Base-by-base conservation (phyloP, 768 basidiomycete genomes). In the Pleurotus tuoliensis region DNA sequence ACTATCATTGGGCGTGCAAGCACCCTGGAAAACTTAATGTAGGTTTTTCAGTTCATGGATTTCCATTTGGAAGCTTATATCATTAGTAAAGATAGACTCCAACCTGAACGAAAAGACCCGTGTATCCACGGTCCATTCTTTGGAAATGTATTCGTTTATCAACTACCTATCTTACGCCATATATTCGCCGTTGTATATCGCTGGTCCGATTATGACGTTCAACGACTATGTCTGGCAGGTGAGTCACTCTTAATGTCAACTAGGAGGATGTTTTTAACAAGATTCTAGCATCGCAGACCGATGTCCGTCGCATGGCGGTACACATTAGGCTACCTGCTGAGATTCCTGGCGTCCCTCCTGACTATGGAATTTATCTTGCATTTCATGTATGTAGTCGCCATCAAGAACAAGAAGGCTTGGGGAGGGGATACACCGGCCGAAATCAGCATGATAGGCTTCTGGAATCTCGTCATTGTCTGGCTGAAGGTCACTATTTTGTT, bases 171-270 rank as follows among this genome's bases (percentile, higher is more conserved):
- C 90, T 20, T 98, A 98, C 66, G 78, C 81, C n/a, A 72, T 98
- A 6, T 99, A 98, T 65, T 84, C 95, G 0, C 95, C 97, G 1
- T 75, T 98, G 9, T 99, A 98, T 67, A 90, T 98, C 50, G 95
- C 92, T 1, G 96, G 97, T 0, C 97, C 97, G 0, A 95, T 98
- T 62, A 83, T 98, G 68, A 90, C 95, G 0, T 98, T 93, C 77
- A 96, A 96, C 65, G 92, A 97, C 68, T 98, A 93, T 67, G 74
- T 92, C 64, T 92, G 88, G 86, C 96, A 98, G 85, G 93, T 93
- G 39, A 58, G 80, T 66, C 46, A 12, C 27, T 27, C 20, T 44
- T 38, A 27, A 25, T 30, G 11, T 37, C 30, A 8, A 34, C 30
- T 9, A 9, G 3, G 30, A 34, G 9, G 30, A 34, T 34, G 30